Conservation (phyloP, 345 rosid species). For the Salix exigua region DNA sequence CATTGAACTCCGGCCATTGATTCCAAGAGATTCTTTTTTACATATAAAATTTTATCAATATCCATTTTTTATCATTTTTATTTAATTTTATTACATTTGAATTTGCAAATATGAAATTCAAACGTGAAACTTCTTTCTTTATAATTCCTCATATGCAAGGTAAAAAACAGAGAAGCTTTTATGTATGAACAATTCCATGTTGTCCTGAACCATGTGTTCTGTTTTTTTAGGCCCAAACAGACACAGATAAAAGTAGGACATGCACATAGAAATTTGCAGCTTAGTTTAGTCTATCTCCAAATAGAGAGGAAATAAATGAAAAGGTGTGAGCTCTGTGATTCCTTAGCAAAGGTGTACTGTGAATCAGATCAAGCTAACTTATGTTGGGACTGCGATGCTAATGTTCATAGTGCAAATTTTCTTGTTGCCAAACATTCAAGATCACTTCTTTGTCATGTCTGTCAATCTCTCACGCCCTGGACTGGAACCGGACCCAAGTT, state of each 20-base stretch:
- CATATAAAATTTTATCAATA: too few species aligned
- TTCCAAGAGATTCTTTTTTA: too few species aligned
- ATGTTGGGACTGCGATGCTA: slow-evolving; percentile 26
- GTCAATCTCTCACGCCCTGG: slow-evolving; percentile 26
- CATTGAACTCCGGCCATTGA: too few species aligned
- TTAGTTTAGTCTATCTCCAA: not conserved
- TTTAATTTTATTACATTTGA: too few species aligned
- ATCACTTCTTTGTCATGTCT: slow-evolving; percentile 24
- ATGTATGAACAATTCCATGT: slow-evolving; percentile 22
- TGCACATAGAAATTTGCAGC: not conserved
- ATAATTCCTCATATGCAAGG: too few species aligned
- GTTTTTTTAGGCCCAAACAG: slow-evolving; percentile 9
- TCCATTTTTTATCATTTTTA: too few species aligned
- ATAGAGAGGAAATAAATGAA: slow-evolving; percentile 7
- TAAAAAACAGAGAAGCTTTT: not conserved
- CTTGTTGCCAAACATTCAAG: slow-evolving; percentile 25
- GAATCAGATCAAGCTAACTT: slow-evolving; percentile 28
- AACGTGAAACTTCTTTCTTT: too few species aligned
- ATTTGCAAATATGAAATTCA: too few species aligned
- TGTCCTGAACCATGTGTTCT: slow-evolving; percentile 23
- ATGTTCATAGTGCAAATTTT: slow-evolving; percentile 24
- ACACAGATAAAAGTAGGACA: slow-evolving; percentile 12
- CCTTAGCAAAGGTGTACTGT: slow-evolving; percentile 16
- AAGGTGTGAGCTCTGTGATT: slow-evolving; percentile 22
- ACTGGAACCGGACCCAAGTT: slow-evolving; percentile 17